Conservation (phyloP, 2,329 filamentous ascomycete genomes). For the Talaromyces sp. region DNA sequence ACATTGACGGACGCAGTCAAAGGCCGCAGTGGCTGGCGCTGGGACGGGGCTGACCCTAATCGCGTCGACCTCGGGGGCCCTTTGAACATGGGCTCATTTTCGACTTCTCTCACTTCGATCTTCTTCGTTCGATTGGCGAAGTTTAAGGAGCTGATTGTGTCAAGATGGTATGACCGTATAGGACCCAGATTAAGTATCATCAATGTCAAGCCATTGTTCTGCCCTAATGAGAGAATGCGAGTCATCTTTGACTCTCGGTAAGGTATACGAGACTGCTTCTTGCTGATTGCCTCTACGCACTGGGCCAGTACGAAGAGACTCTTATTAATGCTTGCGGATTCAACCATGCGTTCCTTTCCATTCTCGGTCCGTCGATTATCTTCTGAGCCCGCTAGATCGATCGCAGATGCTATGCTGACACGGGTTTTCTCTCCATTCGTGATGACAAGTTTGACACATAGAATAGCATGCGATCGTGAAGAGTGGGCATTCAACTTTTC, state of each 20-base stretch:
- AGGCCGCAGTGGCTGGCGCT: constrained; percentile 72
- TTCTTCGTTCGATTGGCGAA: constrained; percentile 94
- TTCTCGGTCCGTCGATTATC: constrained; percentile 94
- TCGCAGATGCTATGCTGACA: constrained; percentile 83
- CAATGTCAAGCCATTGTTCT: constrained; percentile 90
- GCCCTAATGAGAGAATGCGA: constrained; percentile 80
- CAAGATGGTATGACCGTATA: constrained; percentile 84
- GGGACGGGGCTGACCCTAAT: constrained; percentile 40
- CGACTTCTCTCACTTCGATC: constrained; percentile 90
- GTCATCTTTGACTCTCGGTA: constrained; percentile 98
- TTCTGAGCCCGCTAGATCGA: constrained; percentile 91
- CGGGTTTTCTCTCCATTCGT: constrained; percentile 61
- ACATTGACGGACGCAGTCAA: constrained; percentile 71
- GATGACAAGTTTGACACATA: constrained; percentile 83
- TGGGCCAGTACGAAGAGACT: constrained; percentile 90
- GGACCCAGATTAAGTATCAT: constrained; percentile 96
- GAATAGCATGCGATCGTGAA: constrained; percentile 81
- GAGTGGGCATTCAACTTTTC: constrained; percentile 75
- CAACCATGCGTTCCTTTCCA: constrained; percentile 83
- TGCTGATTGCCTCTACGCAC: constrained; percentile 90
- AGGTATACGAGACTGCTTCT: constrained; percentile 69
- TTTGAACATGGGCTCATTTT: constrained; percentile 89
- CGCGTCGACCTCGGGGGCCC: constrained; percentile 57
- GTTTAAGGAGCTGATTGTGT: constrained; percentile 88
- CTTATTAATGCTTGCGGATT: constrained; percentile 97